Conservation (phyloP, 305 asterid genomes). For the Euphrasia arctica region DNA sequence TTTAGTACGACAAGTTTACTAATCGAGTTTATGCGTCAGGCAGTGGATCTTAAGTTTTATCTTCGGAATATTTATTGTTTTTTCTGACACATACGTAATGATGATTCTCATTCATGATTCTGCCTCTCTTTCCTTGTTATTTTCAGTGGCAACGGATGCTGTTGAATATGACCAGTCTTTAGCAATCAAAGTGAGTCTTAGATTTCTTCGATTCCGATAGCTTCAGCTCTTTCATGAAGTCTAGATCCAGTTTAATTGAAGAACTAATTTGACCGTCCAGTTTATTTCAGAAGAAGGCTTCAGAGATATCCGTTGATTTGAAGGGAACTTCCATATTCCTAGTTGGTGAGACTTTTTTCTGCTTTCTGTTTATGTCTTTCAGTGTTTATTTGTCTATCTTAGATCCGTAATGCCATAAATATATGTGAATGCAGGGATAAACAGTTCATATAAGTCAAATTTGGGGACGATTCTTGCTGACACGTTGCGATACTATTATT, state of each 20-base stretch:
- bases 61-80: background rate
- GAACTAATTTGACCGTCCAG: slow-evolving; percentile 30
- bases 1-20: background rate
- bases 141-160: slow-evolving; percentile 36
- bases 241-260: slow-evolving; percentile 17
- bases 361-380: slow-evolving; percentile 8
- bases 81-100: background rate
- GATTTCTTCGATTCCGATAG: slow-evolving; percentile 17
- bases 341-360: slow-evolving; percentile 54
- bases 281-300: slow-evolving; percentile 67
- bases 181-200: slow-evolving; percentile 57
- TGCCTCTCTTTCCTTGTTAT: slow-evolving; percentile 31
- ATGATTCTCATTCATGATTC: slow-evolving; percentile 16
- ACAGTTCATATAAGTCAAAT: slow-evolving; percentile 63
- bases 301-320: slow-evolving; percentile 57
- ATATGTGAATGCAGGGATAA: slow-evolving; percentile 51
- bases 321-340: slow-evolving; percentile 86
- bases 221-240: slow-evolving; percentile 6
- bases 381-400: slow-evolving; percentile 6
- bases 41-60: background rate
- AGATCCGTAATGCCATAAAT: background rate
- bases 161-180: slow-evolving; percentile 42
- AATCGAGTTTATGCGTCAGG: background rate
- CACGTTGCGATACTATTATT: slow-evolving; percentile 71
- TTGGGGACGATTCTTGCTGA: slow-evolving; percentile 81